Evolutionary conservation across 306 rosid species (phyloP).

Genomic region (Gastrolobium villosum): DNA sequence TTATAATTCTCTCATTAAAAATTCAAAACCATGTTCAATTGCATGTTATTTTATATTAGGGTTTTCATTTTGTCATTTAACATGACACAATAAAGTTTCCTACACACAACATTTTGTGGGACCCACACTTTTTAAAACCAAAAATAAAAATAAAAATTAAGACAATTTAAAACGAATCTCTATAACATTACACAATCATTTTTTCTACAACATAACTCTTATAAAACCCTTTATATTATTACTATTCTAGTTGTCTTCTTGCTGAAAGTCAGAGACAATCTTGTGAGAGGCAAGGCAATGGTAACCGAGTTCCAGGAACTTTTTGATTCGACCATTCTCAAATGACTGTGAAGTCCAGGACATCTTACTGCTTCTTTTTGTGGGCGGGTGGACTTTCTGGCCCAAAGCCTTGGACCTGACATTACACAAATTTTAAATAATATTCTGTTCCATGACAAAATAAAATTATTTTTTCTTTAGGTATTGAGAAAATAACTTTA

Average conservation of each 20-base stretch:
- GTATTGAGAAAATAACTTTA: neutral
- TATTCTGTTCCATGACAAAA: neutral
- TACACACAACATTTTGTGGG: too few species aligned
- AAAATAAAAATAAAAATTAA: too few species aligned
- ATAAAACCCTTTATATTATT: constrained; percentile 11
- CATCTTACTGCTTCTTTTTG: neutral
- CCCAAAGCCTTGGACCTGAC: constrained; percentile 7
- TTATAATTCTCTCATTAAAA: neutral
- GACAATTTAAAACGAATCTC: too few species aligned
- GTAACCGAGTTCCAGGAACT: neutral
- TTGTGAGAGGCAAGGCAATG: constrained; percentile 1
- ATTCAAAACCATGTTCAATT: neutral
- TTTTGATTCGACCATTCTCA: neutral
- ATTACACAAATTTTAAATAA: constrained; percentile 3
- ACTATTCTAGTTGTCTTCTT: neutral
- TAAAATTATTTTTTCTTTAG: neutral
- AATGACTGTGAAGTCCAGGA: neutral
- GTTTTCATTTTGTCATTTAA: too few species aligned
- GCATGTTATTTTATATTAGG: constrained; percentile 16
- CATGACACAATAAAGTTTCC: too few species aligned
- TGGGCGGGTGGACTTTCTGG: constrained; percentile 23
- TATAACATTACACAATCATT: too few species aligned
- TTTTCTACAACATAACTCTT: too few species aligned
- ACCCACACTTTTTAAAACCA: too few species aligned
- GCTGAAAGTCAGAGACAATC: neutral